These are phyloP conservation scores for Colletotrichum sp. DNA, from an alignment of 2,329 filamentous ascomycete genomes.

Conservation along the genomic window DNA sequence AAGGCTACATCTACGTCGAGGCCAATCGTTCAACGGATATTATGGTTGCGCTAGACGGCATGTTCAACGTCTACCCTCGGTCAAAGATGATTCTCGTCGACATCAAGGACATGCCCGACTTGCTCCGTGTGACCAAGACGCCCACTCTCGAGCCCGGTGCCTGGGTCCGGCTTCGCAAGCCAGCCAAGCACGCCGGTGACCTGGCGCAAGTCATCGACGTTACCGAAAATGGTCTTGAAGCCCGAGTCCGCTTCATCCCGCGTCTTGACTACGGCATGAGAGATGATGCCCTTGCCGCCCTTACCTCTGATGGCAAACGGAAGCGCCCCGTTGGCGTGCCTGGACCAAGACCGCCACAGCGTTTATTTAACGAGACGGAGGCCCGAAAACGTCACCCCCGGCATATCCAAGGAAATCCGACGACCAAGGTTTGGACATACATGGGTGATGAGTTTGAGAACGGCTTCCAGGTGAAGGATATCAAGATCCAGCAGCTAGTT, in stretches of 20 bases:
- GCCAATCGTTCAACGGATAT: slow-evolving; percentile 88
- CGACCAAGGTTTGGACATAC: slow-evolving; percentile 83
- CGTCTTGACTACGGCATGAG: slow-evolving; percentile 90
- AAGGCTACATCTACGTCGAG: slow-evolving; percentile 94
- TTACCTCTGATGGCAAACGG: slow-evolving; percentile 71
- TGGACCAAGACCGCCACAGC: slow-evolving; percentile 79
- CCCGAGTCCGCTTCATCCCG: slow-evolving; percentile 86
- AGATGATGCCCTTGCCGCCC: slow-evolving; percentile 65
- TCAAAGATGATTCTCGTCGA: slow-evolving; percentile 88
- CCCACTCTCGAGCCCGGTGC: slow-evolving; percentile 84
- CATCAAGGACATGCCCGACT: slow-evolving; percentile 96
- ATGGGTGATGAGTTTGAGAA: slow-evolving; percentile 90
- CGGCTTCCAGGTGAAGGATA: slow-evolving; percentile 91
- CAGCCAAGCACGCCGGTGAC: slow-evolving; percentile 84
- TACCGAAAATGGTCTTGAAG: slow-evolving; percentile 89
- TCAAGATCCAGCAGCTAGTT: slow-evolving; percentile 86
- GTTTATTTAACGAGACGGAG: slow-evolving; percentile 91
- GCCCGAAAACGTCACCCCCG: slow-evolving; percentile 85
- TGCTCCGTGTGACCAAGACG: slow-evolving; percentile 89
- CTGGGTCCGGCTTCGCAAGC: slow-evolving; percentile 87
- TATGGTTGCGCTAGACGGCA: slow-evolving; percentile 78
- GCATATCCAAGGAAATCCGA: slow-evolving; percentile 69
- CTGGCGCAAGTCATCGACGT: slow-evolving; percentile 92
- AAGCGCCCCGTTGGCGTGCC: slow-evolving; percentile 70
- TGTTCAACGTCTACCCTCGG: slow-evolving; percentile 89